A percentile compares a stretch with the other conserved stretches of the same genome.
These are phyloP conservation scores for fission yeast (Schizosaccharomyces pombe) DNA, from an alignment of 805 yeast species.

Conservation along the genomic window DNA sequence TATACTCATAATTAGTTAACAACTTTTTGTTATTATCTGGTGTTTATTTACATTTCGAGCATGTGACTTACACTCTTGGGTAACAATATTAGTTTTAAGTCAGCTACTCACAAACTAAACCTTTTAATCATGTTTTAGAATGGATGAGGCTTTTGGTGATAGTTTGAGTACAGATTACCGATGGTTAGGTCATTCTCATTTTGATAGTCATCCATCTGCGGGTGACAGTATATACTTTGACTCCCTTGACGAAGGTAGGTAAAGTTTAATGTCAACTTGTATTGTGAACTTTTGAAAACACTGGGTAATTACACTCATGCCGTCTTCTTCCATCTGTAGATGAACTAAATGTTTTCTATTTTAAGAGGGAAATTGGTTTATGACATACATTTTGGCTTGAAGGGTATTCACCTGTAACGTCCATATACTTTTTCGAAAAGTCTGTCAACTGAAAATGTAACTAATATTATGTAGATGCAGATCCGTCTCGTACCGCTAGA, in stretches of 20 bases:
- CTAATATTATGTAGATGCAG: neutral
- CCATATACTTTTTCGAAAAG: neutral
- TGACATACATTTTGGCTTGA: neutral
- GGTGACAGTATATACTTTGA: neutral
- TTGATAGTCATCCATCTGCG: neutral
- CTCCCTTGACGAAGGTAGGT: neutral
- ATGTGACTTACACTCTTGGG: too few relatives aligned
- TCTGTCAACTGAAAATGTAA: neutral
- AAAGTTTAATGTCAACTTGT: too few relatives aligned
- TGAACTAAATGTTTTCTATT: neutral
- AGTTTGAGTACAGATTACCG: neutral
- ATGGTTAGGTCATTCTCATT: slow-evolving; percentile 1
- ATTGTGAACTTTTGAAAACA: neutral
- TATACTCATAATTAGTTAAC: too few relatives aligned
- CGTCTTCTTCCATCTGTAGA: too few relatives aligned
- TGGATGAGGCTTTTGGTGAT: neutral
- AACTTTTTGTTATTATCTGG: too few relatives aligned
- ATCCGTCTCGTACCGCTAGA: neutral
- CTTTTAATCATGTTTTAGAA: too few relatives aligned
- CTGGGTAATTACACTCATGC: neutral
- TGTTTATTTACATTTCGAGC: too few relatives aligned
- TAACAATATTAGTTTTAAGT: too few relatives aligned
- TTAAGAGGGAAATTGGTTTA: neutral
- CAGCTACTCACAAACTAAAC: too few relatives aligned
- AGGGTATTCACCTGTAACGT: too few relatives aligned